phyloP scores from a whole-genome alignment of 2,329 filamentous ascomycete genomes.

The Aspergillus sp. region DNA sequence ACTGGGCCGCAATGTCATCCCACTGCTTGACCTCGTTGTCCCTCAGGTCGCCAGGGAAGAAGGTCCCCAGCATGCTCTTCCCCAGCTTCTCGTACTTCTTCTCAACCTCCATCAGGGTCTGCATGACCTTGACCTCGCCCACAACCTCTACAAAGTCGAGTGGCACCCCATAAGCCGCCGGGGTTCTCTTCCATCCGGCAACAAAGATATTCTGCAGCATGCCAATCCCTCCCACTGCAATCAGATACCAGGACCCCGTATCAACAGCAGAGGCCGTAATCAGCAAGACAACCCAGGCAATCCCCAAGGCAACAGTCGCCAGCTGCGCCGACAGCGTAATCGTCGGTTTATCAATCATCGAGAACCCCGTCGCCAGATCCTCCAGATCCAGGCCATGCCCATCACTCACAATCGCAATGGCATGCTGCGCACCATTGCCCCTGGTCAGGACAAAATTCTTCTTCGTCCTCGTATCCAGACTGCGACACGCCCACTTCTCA shows the following conservation, averaged over 20 bases:
- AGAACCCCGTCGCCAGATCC: constrained; percentile 36
- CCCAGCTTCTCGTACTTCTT: constrained; percentile 31
- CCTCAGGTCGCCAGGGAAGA: constrained; percentile 29
- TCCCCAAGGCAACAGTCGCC: constrained; percentile 25
- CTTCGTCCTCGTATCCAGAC: constrained; percentile 14
- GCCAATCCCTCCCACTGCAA: constrained; percentile 42
- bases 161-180: constrained; percentile 12
- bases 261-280: constrained; percentile 40
- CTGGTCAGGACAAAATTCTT: constrained; percentile 38
- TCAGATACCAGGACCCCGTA: constrained; percentile 42
- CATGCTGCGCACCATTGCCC: constrained; percentile 45
- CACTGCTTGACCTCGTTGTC: constrained; percentile 13
- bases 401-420: constrained; percentile 39
- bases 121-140: constrained; percentile 34
- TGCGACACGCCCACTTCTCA: constrained; percentile 47
- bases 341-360: constrained; percentile 13
- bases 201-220: constrained; percentile 40
- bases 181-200: constrained; percentile 22
- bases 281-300: constrained; percentile 43
- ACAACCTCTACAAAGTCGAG: constrained; percentile 26
- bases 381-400: constrained; percentile 43
- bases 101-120: constrained; percentile 31
- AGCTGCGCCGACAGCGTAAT: constrained; percentile 18
- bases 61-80: constrained; percentile 28
- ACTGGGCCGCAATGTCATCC: constrained; percentile 5